Conservation (phyloP, 352 stramenopile genomes). For the Phytophthora ramorum region DNA sequence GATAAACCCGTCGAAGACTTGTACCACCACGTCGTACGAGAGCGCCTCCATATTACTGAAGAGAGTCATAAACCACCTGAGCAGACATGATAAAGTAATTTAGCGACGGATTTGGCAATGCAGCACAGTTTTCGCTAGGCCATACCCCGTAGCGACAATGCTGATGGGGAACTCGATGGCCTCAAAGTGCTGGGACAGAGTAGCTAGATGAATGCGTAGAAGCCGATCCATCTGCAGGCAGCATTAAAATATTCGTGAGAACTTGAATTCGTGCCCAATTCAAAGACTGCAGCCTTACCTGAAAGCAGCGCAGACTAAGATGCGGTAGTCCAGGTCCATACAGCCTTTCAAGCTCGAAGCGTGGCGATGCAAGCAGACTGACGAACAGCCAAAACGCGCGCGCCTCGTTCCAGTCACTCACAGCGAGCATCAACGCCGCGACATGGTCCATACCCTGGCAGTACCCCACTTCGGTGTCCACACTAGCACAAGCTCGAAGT, state of each 20-base stretch:
- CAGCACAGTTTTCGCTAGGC: neutral
- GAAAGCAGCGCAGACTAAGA: slow-evolving; percentile 68
- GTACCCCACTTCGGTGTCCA: slow-evolving; percentile 77
- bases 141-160: slow-evolving; percentile 71
- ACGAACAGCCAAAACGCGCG: slow-evolving; percentile 76
- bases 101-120: neutral
- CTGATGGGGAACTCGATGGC: slow-evolving; percentile 75
- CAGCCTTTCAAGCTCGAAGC: slow-evolving; percentile 66
- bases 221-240: slow-evolving; percentile 55
- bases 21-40: slow-evolving; percentile 62
- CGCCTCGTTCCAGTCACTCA: slow-evolving; percentile 71
- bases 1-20: slow-evolving; percentile 72
- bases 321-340: slow-evolving; percentile 68
- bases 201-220: slow-evolving; percentile 46
- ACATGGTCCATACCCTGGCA: slow-evolving; percentile 84
- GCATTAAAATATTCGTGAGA: neutral
- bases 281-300: slow-evolving; percentile 39
- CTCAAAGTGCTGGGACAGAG: slow-evolving; percentile 52
- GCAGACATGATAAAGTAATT: neutral
- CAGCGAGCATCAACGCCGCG: slow-evolving; percentile 63
- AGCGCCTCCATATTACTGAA: slow-evolving; percentile 82
- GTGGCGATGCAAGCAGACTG: slow-evolving; percentile 57
- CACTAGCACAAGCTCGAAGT: slow-evolving; percentile 65
- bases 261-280: neutral
- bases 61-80: slow-evolving; percentile 86